Base-by-base conservation (phyloP, 371 early-diverging fungal genomes). In the Zancudomyces culisetae region DNA sequence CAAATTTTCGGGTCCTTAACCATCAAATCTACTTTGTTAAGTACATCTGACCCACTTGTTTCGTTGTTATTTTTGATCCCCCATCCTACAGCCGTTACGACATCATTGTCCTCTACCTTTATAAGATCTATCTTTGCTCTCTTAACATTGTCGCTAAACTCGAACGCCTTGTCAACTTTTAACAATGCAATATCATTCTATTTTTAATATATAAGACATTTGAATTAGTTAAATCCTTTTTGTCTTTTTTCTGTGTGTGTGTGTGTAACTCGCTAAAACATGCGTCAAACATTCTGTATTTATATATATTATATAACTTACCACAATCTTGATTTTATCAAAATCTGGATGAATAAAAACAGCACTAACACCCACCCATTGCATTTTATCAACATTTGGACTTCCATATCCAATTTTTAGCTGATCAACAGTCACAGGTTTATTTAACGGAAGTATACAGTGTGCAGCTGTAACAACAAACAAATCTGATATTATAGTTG, bases 381-480 rank as follows among this genome's bases (percentile, higher is more conserved):
- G 43, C 45, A 59, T 60, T 15, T 46, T 18, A 2, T 23, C 35
- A 8, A 45, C 45, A 55, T 61, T 43, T 24, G 26, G 27, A 53
- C 43, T 56, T 20, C 60, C 60, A 19, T 55, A 54, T 3, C 61
- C 66, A 1, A 66, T 42, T 13, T 54, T 53, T 2, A 61, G 23
- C 27, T 55, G 49, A 27, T 43, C 28, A 0, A 22, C 13, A 8
- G 13, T 52, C 12, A 52, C 19, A n/a, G 12, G 13, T 15, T 43
- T 13, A 4, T 20, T 43, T 19, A 18, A 27, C 13, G 53, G 19
- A 52, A 3, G 22, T 2, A 68, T 48, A 30, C 69, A 68, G 55
- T 68, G 69, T 0, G 61, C 69, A 1, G 69, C 69, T 1, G 69
- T 68, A 2, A 68, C 23, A 0, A 66, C 45, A 29, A 56, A 51